Percentiles rank a stretch among this genome's conserved stretches.
phyloP scores from a whole-genome alignment of 176 grass and related monocot genomes.

The Tillandsia fasciculata region DNA sequence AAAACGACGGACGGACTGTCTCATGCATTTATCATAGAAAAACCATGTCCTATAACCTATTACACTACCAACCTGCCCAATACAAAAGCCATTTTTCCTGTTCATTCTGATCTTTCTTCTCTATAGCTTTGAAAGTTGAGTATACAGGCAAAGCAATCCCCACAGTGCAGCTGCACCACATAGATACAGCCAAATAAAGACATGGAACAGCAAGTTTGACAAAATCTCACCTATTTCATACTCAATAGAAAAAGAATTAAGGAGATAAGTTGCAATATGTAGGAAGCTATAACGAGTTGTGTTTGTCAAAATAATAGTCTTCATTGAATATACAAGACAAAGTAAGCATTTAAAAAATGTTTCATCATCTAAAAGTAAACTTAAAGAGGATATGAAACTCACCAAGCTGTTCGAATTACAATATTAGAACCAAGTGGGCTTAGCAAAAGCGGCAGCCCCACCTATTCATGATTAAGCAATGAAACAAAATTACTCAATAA shows the following conservation, averaged over 20 bases:
- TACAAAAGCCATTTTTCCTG: conserved; percentile 82
- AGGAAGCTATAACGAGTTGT: no score
- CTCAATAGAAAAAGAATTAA: conserved; percentile 5
- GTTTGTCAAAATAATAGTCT: no score
- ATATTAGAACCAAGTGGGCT: conserved; percentile 28
- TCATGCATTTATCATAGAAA: neutral
- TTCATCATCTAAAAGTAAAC: neutral
- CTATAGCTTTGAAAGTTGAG: conserved; percentile 92
- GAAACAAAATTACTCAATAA: no score
- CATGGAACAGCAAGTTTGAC: neutral
- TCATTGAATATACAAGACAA: no score
- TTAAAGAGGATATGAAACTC: conserved; percentile 5
- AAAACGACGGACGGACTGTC: neutral
- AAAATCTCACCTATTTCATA: neutral
- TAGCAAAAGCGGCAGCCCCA: conserved; percentile 23
- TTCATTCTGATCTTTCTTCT: conserved; percentile 73
- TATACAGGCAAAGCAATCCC: conserved; percentile 81
- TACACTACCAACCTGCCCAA: conserved; percentile 69
- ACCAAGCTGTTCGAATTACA: conserved; percentile 30
- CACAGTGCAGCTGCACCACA: conserved; percentile 65
- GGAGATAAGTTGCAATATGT: neutral
- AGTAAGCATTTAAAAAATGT: neutral
- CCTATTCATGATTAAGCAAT: conserved; percentile 8
- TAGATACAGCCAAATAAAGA: conserved; percentile 12
- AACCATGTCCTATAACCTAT: neutral